Evolutionary conservation across 345 rosid genomes (phyloP).

Genomic region (Acer negundo): DNA sequence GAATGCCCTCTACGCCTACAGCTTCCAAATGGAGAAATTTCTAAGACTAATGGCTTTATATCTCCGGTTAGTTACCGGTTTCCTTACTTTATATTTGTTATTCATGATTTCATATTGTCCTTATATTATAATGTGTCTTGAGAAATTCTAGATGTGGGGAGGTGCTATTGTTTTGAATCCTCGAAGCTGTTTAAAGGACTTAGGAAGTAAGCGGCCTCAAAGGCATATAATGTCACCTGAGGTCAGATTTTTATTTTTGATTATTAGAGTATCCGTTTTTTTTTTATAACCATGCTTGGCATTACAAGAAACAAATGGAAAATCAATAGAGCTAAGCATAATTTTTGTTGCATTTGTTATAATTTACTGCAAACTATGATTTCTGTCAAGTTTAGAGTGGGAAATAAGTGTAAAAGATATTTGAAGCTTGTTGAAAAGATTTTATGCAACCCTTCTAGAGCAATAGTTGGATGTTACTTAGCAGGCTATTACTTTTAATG

Average conservation of each 20-base stretch:
- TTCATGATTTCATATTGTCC: not conserved
- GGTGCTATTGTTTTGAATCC: slow-evolving; percentile 91
- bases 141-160: slow-evolving; percentile 87
- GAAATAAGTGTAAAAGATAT: not conserved
- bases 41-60: slow-evolving; percentile 87
- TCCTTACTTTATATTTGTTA: slow-evolving; percentile 13
- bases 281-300: not conserved
- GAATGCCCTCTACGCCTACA: slow-evolving; percentile 88
- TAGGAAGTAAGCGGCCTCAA: slow-evolving; percentile 39
- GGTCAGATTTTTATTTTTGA: slow-evolving; percentile 41
- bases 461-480: not conserved
- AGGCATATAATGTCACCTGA: slow-evolving; percentile 52
- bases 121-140: slow-evolving; percentile 1
- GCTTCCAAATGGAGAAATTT: slow-evolving; percentile 84
- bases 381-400: not conserved
- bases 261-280: not conserved
- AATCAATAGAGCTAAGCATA: not conserved
- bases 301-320: not conserved
- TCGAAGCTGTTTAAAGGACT: slow-evolving; percentile 46
- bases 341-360: not conserved
- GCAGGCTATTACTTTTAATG: too few relatives aligned
- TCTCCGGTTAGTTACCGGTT: slow-evolving; percentile 74
- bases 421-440: too few relatives aligned
- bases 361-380: not conserved
- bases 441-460: not conserved